These are phyloP conservation scores for Claviceps pazoutovae DNA, from an alignment of 2,329 filamentous ascomycete genomes.

Conservation along the genomic window DNA sequence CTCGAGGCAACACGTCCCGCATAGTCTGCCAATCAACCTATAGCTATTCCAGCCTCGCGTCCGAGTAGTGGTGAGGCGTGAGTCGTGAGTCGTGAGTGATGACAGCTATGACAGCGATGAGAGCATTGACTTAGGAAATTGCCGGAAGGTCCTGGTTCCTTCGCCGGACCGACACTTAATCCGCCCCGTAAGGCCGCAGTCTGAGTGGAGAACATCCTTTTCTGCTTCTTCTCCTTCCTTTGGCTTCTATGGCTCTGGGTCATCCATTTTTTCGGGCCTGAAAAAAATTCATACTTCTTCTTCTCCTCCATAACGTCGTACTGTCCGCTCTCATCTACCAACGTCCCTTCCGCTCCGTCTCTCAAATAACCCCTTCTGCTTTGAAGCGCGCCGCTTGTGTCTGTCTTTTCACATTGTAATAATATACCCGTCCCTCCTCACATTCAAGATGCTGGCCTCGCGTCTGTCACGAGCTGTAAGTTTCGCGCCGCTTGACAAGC, in stretches of 20 bases:
- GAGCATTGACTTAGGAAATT: background rate
- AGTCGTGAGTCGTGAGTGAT: too few species aligned
- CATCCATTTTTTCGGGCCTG: conserved; percentile 19
- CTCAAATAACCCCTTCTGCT: conserved; percentile 14
- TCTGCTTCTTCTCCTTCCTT: conserved; percentile 25
- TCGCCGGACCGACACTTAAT: conserved; percentile 14
- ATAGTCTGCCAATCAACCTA: too few species aligned
- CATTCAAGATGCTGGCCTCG: conserved; percentile 54
- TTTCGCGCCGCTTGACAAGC: conserved; percentile 12
- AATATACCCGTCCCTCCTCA: conserved; percentile 19
- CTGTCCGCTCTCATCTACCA: conserved; percentile 3
- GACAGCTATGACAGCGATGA: background rate
- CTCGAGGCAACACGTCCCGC: too few species aligned
- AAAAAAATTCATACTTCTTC: conserved; percentile 23
- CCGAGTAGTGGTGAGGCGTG: too few species aligned
- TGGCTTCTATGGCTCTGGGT: conserved; percentile 26
- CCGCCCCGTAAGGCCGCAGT: conserved; percentile 7
- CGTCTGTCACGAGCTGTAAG: conserved; percentile 64
- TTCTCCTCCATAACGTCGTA: conserved; percentile 13
- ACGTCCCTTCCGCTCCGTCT: conserved; percentile 10
- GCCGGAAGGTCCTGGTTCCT: background rate
- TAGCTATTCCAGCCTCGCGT: too few species aligned
- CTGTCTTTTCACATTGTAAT: conserved; percentile 17
- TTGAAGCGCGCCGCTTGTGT: conserved; percentile 18
- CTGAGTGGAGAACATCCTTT: conserved; percentile 5